A percentile compares a stretch with the other conserved stretches of the same genome.
Evolutionary conservation across 2,329 filamentous ascomycete species (phyloP).

Genomic region (Colletotrichum brevisporum): DNA sequence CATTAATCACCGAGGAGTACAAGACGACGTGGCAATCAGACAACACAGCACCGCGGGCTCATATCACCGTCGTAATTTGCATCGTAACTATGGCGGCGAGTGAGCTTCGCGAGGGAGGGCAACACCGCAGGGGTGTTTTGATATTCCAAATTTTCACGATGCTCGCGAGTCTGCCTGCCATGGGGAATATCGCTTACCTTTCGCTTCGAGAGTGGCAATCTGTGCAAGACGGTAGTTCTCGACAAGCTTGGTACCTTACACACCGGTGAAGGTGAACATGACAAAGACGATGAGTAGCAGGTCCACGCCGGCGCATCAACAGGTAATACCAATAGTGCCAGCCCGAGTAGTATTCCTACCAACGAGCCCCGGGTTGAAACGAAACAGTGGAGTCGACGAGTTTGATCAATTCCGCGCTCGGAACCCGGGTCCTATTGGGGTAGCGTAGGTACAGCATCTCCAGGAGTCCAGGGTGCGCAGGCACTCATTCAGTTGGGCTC

Average conservation of each 20-base stretch:
- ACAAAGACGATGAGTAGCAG: too few relatives aligned
- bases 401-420: constrained; percentile 6
- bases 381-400: constrained; percentile 14
- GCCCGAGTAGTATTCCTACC: neutral
- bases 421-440: constrained; percentile 11
- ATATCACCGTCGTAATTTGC: constrained; percentile 2
- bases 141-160: constrained; percentile 2
- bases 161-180: neutral
- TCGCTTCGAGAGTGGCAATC: constrained; percentile 15
- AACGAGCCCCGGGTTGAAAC: constrained; percentile 11
- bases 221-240: constrained; percentile 1
- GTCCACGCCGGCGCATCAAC: too few relatives aligned
- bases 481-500: neutral
- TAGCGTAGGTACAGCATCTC: neutral
- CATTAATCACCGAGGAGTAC: neutral
- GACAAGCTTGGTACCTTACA: neutral
- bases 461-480: too few relatives aligned
- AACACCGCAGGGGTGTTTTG: neutral
- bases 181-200: neutral
- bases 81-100: neutral
- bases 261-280: neutral
- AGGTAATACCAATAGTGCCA: neutral
- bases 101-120: neutral
- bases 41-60: neutral
- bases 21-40: neutral